Base-by-base conservation (phyloP, 1,139 yeast species). In the Blastobotrys capitulatus region DNA sequence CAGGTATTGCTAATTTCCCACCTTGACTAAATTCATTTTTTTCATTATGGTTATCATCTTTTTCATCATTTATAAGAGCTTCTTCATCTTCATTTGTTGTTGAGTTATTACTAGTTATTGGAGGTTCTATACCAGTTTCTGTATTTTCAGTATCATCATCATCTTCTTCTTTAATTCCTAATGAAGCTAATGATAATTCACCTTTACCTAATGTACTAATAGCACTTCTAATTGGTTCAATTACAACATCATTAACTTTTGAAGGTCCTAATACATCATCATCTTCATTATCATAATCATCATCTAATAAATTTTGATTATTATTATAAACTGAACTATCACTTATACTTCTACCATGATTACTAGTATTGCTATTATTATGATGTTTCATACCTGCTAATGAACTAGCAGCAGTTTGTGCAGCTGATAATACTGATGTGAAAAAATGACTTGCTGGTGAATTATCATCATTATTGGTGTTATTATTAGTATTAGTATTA, bases 151-250 rank as follows among this genome's bases (percentile, higher is more conserved):
- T 9, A 15, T 31, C 41, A 13, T 37, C 37, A 42, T 38, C 46
- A 39, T 50, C 42, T 38, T 53, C 57, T 10, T 56, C 60, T 38
- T 50, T 56, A 47, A 70, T 68, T 13, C 77, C 79, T 48, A 82
- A 73, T 39, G 78, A 77, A 46, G 79, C 83, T 16, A 88, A 67
- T 0, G 83, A 74, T 47, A 88, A 70, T 52, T 81, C 80, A 1
- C 96, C 96, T 50, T 75, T 73, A 1, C 96, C 96, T 56, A 87
- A 64, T 0, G 94, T 80, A 76, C 35, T 80, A 71, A 53, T 77
- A 73, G 65, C 58, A 2, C 63, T 53, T 38, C 82, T 70, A 1
- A 84, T 65, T 0, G 90, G 80, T 55, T 76, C 78, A 58, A 86
- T 85, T 45, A 75, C 79, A 18, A 78, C 76, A 19, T 65, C 65